These are phyloP conservation scores for Oidiodendron maius DNA, from an alignment of 495 filamentous ascomycete genomes.

Conservation along the genomic window DNA sequence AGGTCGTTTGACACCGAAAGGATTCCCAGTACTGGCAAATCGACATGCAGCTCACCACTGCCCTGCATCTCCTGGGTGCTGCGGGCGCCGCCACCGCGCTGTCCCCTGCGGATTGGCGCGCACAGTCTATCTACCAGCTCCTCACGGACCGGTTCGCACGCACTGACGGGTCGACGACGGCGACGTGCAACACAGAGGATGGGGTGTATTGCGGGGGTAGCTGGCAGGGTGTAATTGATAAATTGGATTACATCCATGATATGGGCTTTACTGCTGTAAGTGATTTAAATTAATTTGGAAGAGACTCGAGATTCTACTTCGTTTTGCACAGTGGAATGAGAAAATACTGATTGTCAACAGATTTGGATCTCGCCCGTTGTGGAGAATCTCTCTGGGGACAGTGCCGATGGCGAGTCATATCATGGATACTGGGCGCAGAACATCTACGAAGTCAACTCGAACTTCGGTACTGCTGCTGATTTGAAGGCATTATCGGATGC, in stretches of 20 bases:
- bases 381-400: constrained; percentile 46
- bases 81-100: constrained; percentile 16
- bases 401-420: constrained; percentile 51
- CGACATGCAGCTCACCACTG: constrained; percentile 11
- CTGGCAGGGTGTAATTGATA: constrained; percentile 64
- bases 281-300: background rate
- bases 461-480: constrained; percentile 63
- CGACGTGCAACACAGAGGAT: constrained; percentile 39
- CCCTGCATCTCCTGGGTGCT: background rate
- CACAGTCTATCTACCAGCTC: constrained; percentile 66
- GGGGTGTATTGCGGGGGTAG: constrained; percentile 70
- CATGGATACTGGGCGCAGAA: constrained; percentile 77
- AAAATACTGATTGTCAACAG: no score
- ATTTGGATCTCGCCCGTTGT: constrained; percentile 81
- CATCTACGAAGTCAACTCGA: constrained; percentile 55
- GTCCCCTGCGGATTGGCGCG: constrained; percentile 48
- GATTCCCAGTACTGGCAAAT: background rate
- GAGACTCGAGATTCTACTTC: no score
- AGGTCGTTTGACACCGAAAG: no score
- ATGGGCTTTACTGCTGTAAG: constrained; percentile 73
- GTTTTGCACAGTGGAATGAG: no score
- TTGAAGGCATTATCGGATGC: constrained; percentile 52
- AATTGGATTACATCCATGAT: constrained; percentile 64
- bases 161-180: constrained; percentile 57
- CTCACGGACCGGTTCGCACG: constrained; percentile 72